phyloP scores from a whole-genome alignment of 192 early-diverging fungal species.

The Podila epicladia region DNA sequence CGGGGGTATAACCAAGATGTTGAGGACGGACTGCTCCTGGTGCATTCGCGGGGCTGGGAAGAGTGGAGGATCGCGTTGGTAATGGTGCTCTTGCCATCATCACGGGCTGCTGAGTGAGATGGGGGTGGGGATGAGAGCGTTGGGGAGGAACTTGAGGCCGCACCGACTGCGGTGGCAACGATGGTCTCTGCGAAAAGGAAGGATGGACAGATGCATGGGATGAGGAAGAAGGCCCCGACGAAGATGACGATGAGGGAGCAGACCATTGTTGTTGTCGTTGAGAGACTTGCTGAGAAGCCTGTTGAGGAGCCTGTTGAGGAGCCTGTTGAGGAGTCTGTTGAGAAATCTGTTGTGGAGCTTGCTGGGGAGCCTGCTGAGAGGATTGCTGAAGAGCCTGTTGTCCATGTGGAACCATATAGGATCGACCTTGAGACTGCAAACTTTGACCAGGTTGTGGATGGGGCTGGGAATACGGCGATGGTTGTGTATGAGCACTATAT shows the following conservation, averaged over 20 bases:
- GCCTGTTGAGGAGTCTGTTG: constrained; percentile 5
- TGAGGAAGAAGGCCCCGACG: background rate
- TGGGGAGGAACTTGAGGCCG: background rate
- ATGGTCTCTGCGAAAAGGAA: background rate
- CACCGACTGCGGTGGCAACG: background rate
- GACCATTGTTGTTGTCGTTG: background rate
- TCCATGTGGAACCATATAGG: background rate
- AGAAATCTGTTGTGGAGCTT: background rate
- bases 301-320: constrained; percentile 6
- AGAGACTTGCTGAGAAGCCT: background rate
- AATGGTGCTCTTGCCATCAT: background rate
- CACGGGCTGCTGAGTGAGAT: background rate
- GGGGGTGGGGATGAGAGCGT: background rate
- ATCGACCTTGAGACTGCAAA: background rate
- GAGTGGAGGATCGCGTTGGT: background rate
- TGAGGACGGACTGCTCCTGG: background rate
- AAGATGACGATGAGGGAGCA: background rate
- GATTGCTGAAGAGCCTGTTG: constrained; percentile 5
- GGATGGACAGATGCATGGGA: background rate
- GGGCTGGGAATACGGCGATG: background rate
- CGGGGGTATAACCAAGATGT: constrained; percentile 25
- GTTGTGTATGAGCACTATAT: background rate
- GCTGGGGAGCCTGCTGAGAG: background rate
- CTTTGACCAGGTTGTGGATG: background rate
- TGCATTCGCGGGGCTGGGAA: background rate